Percentiles rank a stretch among this genome's conserved stretches.
These are phyloP conservation scores for Cubamyces lactineus DNA, from an alignment of 768 basidiomycete species.

Conservation along the genomic window DNA sequence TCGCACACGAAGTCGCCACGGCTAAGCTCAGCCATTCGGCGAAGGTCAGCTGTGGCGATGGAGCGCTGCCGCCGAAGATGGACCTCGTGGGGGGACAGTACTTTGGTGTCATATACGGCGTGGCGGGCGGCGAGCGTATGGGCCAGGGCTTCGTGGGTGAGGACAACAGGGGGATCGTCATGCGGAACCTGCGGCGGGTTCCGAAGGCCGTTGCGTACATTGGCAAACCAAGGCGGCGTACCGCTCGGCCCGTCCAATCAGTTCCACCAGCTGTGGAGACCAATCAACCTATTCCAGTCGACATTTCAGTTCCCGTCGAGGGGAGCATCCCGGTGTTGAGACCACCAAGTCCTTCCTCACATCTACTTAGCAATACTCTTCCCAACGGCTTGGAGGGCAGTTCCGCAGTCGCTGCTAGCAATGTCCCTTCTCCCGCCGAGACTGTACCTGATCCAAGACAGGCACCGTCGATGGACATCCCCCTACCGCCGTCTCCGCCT, in stretches of 20 bases:
- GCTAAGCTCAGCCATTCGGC: neutral
- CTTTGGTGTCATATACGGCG: conserved; percentile 8
- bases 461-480: neutral
- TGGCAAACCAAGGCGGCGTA: conserved; percentile 6
- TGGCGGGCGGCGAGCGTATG: conserved; percentile 11
- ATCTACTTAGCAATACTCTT: too few species aligned
- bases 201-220: conserved; percentile 14
- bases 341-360: too few species aligned
- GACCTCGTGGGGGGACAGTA: conserved; percentile 9
- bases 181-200: neutral
- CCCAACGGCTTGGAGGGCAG: neutral
- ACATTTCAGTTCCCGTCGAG: too few species aligned
- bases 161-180: conserved; percentile 10
- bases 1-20: conserved; percentile 1
- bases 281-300: neutral
- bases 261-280: neutral
- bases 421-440: neutral
- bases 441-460: neutral
- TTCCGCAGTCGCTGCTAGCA: neutral
- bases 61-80: neutral
- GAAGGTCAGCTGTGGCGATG: neutral
- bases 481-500: neutral
- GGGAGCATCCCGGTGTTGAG: too few species aligned
- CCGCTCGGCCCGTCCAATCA: neutral
- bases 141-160: conserved; percentile 17